Percentiles rank a stretch among this genome's conserved stretches.
These are phyloP conservation scores for Cyclanthera cordifolia DNA, from an alignment of 306 rosid species.

Conservation along the genomic window DNA sequence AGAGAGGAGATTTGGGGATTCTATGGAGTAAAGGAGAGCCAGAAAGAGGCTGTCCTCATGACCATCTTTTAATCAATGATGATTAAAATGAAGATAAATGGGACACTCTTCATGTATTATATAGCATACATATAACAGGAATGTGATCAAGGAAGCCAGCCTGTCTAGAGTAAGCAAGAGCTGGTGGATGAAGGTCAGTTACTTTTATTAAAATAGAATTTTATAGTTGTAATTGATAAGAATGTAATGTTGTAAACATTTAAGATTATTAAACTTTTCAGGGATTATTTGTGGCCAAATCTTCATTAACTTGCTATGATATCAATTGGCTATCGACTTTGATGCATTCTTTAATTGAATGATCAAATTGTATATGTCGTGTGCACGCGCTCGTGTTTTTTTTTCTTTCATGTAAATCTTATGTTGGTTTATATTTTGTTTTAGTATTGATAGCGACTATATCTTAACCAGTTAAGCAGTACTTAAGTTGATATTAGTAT, in stretches of 20 bases:
- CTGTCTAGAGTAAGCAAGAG: conserved; percentile 12
- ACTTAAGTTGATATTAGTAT: too few relatives aligned
- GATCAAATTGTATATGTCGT: too few relatives aligned
- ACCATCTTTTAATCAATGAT: conserved; percentile 32
- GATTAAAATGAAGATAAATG: conserved; percentile 21
- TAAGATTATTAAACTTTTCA: background rate
- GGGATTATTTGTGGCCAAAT: background rate
- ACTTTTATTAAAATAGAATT: too few relatives aligned
- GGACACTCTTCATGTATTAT: background rate
- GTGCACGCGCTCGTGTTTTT: too few relatives aligned
- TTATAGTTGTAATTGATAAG: background rate
- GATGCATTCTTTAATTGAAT: background rate
- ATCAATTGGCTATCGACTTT: background rate
- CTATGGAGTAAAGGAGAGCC: conserved; percentile 80
- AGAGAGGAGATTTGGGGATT: conserved; percentile 57
- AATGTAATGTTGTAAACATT: too few relatives aligned
- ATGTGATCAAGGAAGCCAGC: conserved; percentile 9
- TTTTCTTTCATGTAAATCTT: too few relatives aligned
- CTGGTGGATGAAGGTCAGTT: conserved; percentile 13
- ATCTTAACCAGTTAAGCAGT: too few relatives aligned
- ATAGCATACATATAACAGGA: conserved; percentile 12
- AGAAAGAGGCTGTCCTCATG: conserved; percentile 62
- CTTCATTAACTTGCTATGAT: background rate
- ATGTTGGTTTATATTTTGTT: too few relatives aligned
- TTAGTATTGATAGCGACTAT: too few relatives aligned